Evolutionary conservation across 192 early-diverging fungal genomes (phyloP).

Genomic region (Thamnidium elegans): DNA sequence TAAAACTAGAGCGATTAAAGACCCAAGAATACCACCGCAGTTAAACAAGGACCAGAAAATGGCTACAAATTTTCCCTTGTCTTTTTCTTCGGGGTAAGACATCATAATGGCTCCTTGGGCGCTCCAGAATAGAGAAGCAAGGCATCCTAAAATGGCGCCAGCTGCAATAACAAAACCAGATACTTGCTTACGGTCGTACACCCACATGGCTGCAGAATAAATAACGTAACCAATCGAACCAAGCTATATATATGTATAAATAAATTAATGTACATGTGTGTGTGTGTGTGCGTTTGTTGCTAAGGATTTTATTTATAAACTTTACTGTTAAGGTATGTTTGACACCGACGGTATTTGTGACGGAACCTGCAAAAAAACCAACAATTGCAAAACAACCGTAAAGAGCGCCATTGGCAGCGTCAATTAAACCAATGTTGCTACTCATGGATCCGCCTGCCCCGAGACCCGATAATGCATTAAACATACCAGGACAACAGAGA

Average conservation of each 20-base stretch:
- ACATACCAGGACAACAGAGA: conserved; percentile 82
- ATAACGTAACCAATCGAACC: conserved; percentile 62
- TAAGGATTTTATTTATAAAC: neutral
- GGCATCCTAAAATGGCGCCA: conserved; percentile 76
- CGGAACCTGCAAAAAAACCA: conserved; percentile 32
- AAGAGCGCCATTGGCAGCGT: conserved; percentile 65
- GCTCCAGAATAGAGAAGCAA: conserved; percentile 70
- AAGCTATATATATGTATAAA: conserved; percentile 50
- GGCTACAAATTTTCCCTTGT: conserved; percentile 77
- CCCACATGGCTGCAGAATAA: conserved; percentile 62
- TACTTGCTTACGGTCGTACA: conserved; percentile 49
- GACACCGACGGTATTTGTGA: conserved; percentile 28
- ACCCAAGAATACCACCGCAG: conserved; percentile 76
- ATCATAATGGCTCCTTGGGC: conserved; percentile 82
- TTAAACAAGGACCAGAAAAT: conserved; percentile 90
- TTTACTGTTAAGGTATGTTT: conserved; percentile 25
- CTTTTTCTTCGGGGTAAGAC: conserved; percentile 75
- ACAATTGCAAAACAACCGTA: conserved; percentile 68
- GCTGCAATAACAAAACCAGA: conserved; percentile 63
- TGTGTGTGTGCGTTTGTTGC: no score
- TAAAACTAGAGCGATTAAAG: conserved; percentile 66
- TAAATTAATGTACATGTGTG: no score
- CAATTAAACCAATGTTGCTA: conserved; percentile 22
- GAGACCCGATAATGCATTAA: conserved; percentile 55
- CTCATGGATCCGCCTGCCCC: conserved; percentile 33